Evolutionary conservation across 148 eudicot genomes (phyloP).

Genomic region (Diospyros lotus): DNA sequence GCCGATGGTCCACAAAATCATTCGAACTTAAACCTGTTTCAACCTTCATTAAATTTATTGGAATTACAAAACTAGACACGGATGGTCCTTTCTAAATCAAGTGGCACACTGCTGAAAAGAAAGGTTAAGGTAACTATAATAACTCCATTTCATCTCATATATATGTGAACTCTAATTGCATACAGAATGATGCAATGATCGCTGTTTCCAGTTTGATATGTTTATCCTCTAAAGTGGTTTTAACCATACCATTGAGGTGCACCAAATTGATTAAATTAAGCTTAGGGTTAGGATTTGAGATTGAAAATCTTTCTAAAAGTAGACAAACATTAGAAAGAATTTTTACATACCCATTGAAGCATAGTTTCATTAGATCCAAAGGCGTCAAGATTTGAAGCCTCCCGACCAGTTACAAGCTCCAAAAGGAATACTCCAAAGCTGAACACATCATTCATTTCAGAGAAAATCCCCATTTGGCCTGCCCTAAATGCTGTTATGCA

Average conservation of each 20-base stretch:
- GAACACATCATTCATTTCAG: conserved; percentile 34
- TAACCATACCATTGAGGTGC: not conserved
- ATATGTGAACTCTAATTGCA: no score
- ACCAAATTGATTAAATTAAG: not conserved
- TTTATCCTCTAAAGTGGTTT: not conserved
- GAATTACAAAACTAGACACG: not conserved
- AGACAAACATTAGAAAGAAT: not conserved
- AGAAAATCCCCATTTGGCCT: conserved; percentile 15
- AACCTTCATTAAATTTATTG: conserved; percentile 16
- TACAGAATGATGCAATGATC: no score
- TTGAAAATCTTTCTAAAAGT: not conserved
- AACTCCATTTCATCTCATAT: no score
- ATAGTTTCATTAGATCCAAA: conserved; percentile 38
- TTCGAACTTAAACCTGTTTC: conserved; percentile 25
- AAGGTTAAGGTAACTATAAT: not conserved
- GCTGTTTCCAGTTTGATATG: not conserved
- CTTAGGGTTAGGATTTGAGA: not conserved
- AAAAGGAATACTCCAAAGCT: conserved; percentile 48
- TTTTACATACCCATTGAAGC: conserved; percentile 36
- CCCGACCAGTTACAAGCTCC: conserved; percentile 45
- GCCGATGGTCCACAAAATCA: conserved; percentile 33
- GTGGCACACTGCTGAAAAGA: not conserved
- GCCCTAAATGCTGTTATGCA: conserved; percentile 22
- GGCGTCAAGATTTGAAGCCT: conserved; percentile 28
- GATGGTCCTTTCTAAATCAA: not conserved